A percentile compares a stretch with the other conserved stretches of the same genome.
phyloP scores from a whole-genome alignment of 768 basidiomycete species.

The Brasilioporus rufonigricans region DNA sequence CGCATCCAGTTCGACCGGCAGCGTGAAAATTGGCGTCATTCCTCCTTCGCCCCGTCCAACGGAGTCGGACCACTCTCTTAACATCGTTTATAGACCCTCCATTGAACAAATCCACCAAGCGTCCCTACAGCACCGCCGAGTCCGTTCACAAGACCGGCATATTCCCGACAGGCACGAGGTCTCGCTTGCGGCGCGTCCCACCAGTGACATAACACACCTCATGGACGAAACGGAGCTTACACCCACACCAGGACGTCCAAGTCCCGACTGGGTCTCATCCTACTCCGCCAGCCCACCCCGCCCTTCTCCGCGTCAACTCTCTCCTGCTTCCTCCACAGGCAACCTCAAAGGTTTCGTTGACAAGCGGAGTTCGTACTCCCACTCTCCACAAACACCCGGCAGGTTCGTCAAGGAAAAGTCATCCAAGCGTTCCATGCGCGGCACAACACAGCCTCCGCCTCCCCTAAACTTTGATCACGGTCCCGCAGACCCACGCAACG shows the following conservation, averaged over 20 bases:
- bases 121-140: conserved; percentile 24
- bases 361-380: conserved; percentile 11
- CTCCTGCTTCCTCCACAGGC: conserved; percentile 33
- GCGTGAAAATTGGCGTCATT: conserved; percentile 31
- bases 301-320: conserved; percentile 19
- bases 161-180: conserved; percentile 33
- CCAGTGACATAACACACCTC: conserved; percentile 18
- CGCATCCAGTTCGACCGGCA: conserved; percentile 15
- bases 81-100: conserved; percentile 3
- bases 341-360: conserved; percentile 30
- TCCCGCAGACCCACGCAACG: conserved; percentile 7
- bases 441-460: conserved; percentile 27
- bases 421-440: conserved; percentile 28
- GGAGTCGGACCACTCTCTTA: conserved; percentile 15
- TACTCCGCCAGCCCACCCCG: conserved; percentile 10
- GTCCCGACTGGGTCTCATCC: conserved; percentile 16
- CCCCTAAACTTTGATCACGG: conserved; percentile 26
- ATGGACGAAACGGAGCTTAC: conserved; percentile 29
- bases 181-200: conserved; percentile 32
- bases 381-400: neutral
- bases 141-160: conserved; percentile 31
- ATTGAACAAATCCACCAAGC: conserved; percentile 20
- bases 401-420: conserved; percentile 10
- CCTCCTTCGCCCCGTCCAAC: conserved; percentile 28
- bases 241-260: conserved; percentile 21